phyloP scores from a whole-genome alignment of 1,284 basidiomycete species.

The Ustilago nuda region DNA sequence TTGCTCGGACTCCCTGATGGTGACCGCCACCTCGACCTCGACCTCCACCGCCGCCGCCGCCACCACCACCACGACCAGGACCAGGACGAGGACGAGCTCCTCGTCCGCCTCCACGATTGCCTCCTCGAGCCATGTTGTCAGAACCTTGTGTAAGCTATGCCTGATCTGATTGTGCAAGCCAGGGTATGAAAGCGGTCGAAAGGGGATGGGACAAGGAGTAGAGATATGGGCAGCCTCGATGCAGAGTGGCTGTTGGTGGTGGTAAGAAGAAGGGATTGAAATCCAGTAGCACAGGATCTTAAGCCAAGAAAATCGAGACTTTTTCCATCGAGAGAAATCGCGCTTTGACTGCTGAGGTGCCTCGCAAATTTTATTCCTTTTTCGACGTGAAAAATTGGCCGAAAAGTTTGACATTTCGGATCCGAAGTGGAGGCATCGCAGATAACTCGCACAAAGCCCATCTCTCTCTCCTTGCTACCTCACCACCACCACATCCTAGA shows the following conservation, averaged over 20 bases:
- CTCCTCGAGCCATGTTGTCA: conserved; percentile 41
- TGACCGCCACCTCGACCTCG: conserved; percentile 33
- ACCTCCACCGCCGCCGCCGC: conserved; percentile 45
- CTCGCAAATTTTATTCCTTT: not conserved
- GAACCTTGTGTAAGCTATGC: not conserved
- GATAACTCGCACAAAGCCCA: conserved; percentile 2
- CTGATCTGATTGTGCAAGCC: not conserved
- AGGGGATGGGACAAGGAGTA: conserved; percentile 4
- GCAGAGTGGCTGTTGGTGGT: conserved; percentile 21
- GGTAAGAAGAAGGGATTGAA: conserved; percentile 1
- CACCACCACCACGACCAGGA: conserved; percentile 32
- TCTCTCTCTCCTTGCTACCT: not conserved
- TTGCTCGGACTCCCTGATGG: conserved; percentile 21
- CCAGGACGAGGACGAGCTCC: no score
- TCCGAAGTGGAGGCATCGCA: conserved; percentile 4
- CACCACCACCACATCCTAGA: not conserved
- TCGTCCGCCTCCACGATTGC: conserved; percentile 36
- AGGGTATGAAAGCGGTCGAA: not conserved
- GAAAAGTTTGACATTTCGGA: conserved; percentile 21
- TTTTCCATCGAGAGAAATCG: not conserved
- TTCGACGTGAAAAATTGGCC: not conserved
- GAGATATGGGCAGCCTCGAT: conserved; percentile 21
- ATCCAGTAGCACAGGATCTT: conserved; percentile 12
- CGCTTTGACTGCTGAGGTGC: conserved; percentile 5
- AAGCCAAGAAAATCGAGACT: conserved; percentile 2